These are phyloP conservation scores for Puccinia coronata DNA, from an alignment of 1,284 basidiomycete species.

Conservation along the genomic window DNA sequence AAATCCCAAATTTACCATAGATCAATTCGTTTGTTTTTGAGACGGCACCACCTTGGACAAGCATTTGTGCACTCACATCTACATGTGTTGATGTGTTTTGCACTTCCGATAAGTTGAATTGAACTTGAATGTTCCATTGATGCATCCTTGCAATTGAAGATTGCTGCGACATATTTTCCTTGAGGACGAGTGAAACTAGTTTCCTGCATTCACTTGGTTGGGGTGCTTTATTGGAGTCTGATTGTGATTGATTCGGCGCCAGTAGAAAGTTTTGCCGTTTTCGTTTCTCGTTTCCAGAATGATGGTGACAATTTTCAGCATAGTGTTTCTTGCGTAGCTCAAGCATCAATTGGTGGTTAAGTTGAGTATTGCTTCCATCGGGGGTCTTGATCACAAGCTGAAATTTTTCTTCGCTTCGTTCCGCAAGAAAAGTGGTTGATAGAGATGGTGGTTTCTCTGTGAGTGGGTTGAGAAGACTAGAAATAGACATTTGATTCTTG, in stretches of 20 bases:
- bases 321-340: not conserved
- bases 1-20: not conserved
- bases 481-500: not conserved
- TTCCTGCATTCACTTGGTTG: conserved; percentile 15
- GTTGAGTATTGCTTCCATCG: not conserved
- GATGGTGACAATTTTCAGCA: not conserved
- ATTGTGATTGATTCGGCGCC: not conserved
- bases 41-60: not conserved
- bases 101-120: not conserved
- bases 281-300: not conserved
- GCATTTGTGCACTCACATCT: not conserved
- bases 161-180: not conserved
- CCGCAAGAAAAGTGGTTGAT: not conserved
- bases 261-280: not conserved
- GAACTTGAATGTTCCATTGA: conserved; percentile 25
- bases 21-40: not conserved
- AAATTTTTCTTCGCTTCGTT: not conserved
- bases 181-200: conserved; percentile 1
- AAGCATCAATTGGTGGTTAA: not conserved
- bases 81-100: conserved; percentile 8
- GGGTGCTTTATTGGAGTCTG: not conserved
- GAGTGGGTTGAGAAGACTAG: conserved; percentile 22
- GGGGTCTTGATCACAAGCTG: not conserved
- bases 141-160: conserved; percentile 9
- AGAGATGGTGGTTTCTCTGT: not conserved